Base-by-base conservation (phyloP, 768 basidiomycete species). In the Hericium erinaceus region DNA sequence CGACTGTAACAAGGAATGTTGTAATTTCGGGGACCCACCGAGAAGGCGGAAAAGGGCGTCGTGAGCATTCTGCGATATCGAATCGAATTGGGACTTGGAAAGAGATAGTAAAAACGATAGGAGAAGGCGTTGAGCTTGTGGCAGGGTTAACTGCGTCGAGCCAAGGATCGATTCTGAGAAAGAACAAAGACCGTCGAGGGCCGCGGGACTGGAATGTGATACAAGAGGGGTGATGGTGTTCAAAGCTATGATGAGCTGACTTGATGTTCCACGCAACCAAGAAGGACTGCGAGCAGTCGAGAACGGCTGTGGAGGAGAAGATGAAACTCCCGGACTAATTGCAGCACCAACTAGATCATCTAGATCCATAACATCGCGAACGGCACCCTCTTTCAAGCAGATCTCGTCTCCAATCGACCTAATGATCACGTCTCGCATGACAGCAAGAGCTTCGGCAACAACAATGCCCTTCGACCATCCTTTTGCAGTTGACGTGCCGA, bases 211-310 rank as follows among this genome's bases (percentile, higher is more conserved):
- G 12, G 86, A 83, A 65, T 95, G 92, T 2, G 80, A 77, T 12
- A 87, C 70, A 12, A 92, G 75, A 0, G 86, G 78, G 1, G 86
- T 80, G 18, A 98, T 73, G 0, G 85, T 74, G 62, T 91, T 89
- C 54, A 98, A 67, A 8, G 93, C 91, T 22, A 92, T 85, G 49
- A 88, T 82, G 11, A 98, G 72, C 65, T 97, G 93, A 5, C 90
- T 80, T 2, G 89, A 76, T 1, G 92, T 93, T 39, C 81, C 92
- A 20, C 77, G 79, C 48, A 97, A 77, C 90, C 95, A 98, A 0
- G 84, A 75, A 12, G 81, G 67, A 0, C 89, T 57, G 40, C 62
- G 60, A n/a, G 18, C 18, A 13, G 57, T 49, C 12, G 46, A 49
- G 15, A 44, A 57, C 33, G 49, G 49, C 24, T 15, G 15, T 37